Conservation (phyloP, 176 grass and related monocot species). For the Avena insularis region DNA sequence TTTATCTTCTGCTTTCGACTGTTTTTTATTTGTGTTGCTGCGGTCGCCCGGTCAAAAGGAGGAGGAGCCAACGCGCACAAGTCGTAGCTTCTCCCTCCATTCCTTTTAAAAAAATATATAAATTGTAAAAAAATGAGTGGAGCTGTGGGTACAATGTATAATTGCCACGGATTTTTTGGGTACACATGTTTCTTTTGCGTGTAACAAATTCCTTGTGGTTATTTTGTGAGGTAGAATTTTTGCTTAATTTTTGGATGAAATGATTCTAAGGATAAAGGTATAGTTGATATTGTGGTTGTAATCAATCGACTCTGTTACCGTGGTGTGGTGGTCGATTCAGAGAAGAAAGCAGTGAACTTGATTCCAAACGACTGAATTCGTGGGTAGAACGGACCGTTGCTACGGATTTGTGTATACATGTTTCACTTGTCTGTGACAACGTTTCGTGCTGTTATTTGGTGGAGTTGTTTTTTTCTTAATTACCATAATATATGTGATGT, state of each 20-base stretch:
- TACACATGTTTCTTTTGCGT: conserved; percentile 8
- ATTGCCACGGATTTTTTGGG: conserved; percentile 10
- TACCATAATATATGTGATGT: neutral
- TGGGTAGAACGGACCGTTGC: neutral
- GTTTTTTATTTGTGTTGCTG: conserved; percentile 12
- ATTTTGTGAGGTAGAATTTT: neutral
- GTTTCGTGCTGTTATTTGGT: neutral
- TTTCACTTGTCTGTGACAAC: neutral
- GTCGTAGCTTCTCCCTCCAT: conserved; percentile 41
- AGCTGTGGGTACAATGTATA: neutral
- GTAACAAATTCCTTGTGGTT: neutral
- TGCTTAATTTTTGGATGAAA: fast-evolving
- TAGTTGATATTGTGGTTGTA: neutral
- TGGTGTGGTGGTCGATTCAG: neutral
- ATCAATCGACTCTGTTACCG: too few species aligned
- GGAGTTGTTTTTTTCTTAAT: neutral
- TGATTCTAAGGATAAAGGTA: neutral
- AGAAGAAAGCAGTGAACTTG: neutral
- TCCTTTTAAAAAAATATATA: neutral
- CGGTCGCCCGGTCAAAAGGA: conserved; percentile 71
- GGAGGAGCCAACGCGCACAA: conserved; percentile 45
- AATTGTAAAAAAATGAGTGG: neutral
- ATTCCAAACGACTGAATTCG: neutral
- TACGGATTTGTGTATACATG: neutral
- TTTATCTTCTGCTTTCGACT: neutral